These are phyloP conservation scores for Phialophora verrucosa DNA, from an alignment of 2,329 filamentous ascomycete species.

Conservation along the genomic window DNA sequence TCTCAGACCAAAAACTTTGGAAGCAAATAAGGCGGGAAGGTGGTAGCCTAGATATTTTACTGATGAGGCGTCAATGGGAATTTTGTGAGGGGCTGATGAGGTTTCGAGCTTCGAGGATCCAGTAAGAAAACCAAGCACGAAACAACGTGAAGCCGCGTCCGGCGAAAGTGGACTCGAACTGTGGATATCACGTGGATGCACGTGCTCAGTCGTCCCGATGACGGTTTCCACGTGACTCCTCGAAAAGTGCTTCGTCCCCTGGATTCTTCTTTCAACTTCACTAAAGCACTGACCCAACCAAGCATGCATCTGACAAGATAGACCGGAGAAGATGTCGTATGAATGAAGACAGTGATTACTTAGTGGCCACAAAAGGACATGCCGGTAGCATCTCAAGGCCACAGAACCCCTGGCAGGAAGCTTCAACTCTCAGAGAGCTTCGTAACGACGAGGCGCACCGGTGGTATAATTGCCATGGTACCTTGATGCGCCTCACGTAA, in stretches of 20 bases:
- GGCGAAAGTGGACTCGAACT: conserved; percentile 7
- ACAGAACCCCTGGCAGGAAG: neutral
- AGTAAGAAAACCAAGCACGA: conserved; percentile 1
- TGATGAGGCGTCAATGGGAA: neutral
- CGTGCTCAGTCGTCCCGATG: neutral
- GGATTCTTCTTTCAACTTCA: neutral
- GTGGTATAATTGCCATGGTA: neutral
- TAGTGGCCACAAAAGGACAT: neutral
- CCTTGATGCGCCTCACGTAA: neutral
- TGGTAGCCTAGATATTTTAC: neutral
- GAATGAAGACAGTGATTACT: neutral
- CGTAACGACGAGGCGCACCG: neutral
- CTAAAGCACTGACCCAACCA: neutral
- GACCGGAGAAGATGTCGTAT: neutral
- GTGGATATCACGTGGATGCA: neutral
- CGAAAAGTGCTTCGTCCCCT: neutral
- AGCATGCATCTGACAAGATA: neutral
- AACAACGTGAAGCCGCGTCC: neutral
- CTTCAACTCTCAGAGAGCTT: neutral
- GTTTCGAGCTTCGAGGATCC: conserved; percentile 8
- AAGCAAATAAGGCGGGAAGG: neutral
- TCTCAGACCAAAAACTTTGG: neutral
- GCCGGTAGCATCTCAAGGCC: neutral
- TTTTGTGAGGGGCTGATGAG: neutral
- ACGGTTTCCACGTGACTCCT: neutral